Evolutionary conservation across 495 filamentous ascomycete genomes (phyloP).

Genomic region (Lasiosphaeriaceae sp.): DNA sequence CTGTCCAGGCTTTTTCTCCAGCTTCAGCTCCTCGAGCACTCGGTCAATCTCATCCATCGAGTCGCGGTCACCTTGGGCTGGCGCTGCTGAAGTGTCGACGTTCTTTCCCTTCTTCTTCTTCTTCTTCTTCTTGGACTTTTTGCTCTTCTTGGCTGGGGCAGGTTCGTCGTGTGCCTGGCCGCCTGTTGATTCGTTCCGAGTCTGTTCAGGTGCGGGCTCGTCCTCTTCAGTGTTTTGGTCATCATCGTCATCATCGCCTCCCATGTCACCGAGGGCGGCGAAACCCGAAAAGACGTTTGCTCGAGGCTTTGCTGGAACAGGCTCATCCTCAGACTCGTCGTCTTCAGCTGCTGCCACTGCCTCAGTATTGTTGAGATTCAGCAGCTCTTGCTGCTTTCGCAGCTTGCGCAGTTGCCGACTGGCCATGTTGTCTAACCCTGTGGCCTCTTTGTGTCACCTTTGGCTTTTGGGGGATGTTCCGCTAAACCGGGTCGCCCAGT

Average conservation of each 20-base stretch:
- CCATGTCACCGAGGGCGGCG: conserved; percentile 39
- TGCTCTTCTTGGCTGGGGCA: conserved; percentile 43
- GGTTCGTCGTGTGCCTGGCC: conserved; percentile 46
- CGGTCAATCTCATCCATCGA: conserved; percentile 77
- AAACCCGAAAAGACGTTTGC: conserved; percentile 46
- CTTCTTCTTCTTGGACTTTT: conserved; percentile 59
- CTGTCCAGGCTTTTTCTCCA: conserved; percentile 22
- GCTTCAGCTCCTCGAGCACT: conserved; percentile 63
- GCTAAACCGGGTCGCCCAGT: too few species aligned
- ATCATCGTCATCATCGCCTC: conserved; percentile 28
- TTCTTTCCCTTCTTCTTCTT: conserved; percentile 54
- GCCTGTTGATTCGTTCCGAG: conserved; percentile 10
- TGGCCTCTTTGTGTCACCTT: neutral
- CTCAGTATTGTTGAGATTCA: conserved; percentile 28
- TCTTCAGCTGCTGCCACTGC: conserved; percentile 31
- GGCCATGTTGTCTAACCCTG: conserved; percentile 57
- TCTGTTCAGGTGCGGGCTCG: conserved; percentile 21
- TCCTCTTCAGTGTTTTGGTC: conserved; percentile 39
- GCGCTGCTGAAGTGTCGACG: conserved; percentile 10
- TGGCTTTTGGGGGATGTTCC: too few species aligned
- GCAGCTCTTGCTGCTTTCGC: conserved; percentile 65
- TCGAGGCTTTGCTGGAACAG: conserved; percentile 36
- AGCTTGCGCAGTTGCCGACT: conserved; percentile 75
- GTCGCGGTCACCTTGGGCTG: conserved; percentile 23
- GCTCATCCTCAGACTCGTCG: conserved; percentile 42